These are phyloP conservation scores for Fusarium irregulare DNA, from an alignment of 2,329 filamentous ascomycete species.

Conservation along the genomic window DNA sequence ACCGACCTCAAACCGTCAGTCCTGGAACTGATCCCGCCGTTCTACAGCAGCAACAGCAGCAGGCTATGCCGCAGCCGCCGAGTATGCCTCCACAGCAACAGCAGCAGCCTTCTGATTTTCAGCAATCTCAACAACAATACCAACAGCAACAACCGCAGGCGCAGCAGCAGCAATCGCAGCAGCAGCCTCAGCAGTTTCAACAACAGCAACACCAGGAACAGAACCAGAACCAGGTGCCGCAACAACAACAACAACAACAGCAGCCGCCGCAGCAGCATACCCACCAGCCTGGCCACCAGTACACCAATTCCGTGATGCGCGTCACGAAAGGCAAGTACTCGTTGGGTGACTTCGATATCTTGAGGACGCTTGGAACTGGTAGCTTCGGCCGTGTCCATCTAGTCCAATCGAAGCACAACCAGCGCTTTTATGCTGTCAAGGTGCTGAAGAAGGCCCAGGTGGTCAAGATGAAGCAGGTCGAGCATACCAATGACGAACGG, in stretches of 20 bases:
- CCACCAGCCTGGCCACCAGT: slow-evolving; percentile 50
- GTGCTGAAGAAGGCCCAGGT: slow-evolving; percentile 98
- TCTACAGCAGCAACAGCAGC: slow-evolving; percentile 54
- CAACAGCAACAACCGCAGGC: slow-evolving; percentile 44
- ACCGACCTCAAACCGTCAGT: slow-evolving; percentile 50
- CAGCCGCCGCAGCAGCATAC: slow-evolving; percentile 37
- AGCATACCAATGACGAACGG: slow-evolving; percentile 98
- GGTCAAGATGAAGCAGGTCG: slow-evolving; percentile 99
- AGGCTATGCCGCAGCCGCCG: slow-evolving; percentile 45
- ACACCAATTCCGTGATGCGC: slow-evolving; percentile 59
- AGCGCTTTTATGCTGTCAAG: slow-evolving; percentile 98
- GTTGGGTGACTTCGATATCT: slow-evolving; percentile 86
- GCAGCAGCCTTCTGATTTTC: slow-evolving; percentile 42
- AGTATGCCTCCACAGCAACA: slow-evolving; percentile 48
- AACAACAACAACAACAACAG: slow-evolving; percentile 45
- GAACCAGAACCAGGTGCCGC: slow-evolving; percentile 35
- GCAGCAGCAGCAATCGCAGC: slow-evolving; percentile 40
- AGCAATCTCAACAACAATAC: slow-evolving; percentile 47
- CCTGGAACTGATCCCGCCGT: slow-evolving; percentile 53
- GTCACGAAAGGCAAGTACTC: slow-evolving; percentile 98
- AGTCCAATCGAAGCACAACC: slow-evolving; percentile 97
- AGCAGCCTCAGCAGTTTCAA: slow-evolving; percentile 30
- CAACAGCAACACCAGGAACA: slow-evolving; percentile 31
- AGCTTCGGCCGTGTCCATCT: slow-evolving; percentile 97
- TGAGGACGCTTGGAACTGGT: slow-evolving; percentile 92